Percentiles rank a stretch among this genome's conserved stretches.
phyloP scores from a whole-genome alignment of 805 yeast genomes.

The Wickerhamiella sorbophila region DNA sequence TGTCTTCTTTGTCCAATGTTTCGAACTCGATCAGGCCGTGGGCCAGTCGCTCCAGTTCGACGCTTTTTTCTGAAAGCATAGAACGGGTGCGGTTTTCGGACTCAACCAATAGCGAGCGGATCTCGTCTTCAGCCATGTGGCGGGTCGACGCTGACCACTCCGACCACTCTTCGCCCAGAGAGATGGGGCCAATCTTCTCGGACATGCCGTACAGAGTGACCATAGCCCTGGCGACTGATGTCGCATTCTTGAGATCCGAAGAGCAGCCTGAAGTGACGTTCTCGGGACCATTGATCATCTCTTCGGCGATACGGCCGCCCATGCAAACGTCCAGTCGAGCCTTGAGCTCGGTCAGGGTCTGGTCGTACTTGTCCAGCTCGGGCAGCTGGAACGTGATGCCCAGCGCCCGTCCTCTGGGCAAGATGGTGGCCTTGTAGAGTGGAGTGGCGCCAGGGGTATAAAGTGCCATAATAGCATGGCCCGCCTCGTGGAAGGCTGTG shows the following conservation, averaged over 20 bases:
- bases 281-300: slow-evolving; percentile 75
- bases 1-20: slow-evolving; percentile 81
- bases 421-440: slow-evolving; percentile 87
- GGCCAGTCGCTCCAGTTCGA: slow-evolving; percentile 76
- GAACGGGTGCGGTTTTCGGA: slow-evolving; percentile 71
- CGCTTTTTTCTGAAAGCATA: slow-evolving; percentile 43
- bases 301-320: slow-evolving; percentile 99
- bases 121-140: slow-evolving; percentile 87
- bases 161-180: slow-evolving; percentile 81
- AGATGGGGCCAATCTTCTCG: slow-evolving; percentile 82
- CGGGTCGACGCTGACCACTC: slow-evolving; percentile 84
- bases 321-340: slow-evolving; percentile 93
- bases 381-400: slow-evolving; percentile 97
- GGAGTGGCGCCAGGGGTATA: slow-evolving; percentile 91
- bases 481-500: slow-evolving; percentile 98
- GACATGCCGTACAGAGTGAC: slow-evolving; percentile 96
- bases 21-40: slow-evolving; percentile 91
- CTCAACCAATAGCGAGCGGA: slow-evolving; percentile 53
- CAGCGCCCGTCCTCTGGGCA: slow-evolving; percentile 92
- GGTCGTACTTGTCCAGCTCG: slow-evolving; percentile 94
- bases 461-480: slow-evolving; percentile 97
- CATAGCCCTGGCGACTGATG: slow-evolving; percentile 90
- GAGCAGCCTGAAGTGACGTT: slow-evolving; percentile 94
- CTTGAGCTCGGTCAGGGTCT: slow-evolving; percentile 74
- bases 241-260: slow-evolving; percentile 79